phyloP scores from a whole-genome alignment of 2,329 filamentous ascomycete genomes.

The Sarocladium kiliense region DNA sequence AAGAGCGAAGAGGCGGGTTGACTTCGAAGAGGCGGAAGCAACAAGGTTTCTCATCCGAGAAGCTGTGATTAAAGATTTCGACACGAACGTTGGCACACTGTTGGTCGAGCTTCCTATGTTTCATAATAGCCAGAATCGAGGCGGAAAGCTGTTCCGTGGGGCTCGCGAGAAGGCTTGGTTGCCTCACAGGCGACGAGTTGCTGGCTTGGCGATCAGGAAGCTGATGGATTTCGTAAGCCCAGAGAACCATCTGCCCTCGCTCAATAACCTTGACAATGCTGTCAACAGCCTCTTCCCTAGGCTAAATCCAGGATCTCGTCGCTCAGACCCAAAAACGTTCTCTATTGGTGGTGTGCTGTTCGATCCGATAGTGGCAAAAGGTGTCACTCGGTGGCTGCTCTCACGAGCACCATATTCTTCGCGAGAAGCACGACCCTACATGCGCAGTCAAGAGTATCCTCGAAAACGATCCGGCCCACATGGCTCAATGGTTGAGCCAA shows the following conservation, averaged over 20 bases:
- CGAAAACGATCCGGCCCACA: conserved; percentile 9
- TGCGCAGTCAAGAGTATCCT: neutral
- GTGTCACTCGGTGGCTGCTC: conserved; percentile 35
- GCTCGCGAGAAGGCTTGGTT: conserved; percentile 19
- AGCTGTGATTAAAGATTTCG: conserved; percentile 39
- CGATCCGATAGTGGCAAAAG: conserved; percentile 21
- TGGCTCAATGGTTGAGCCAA: conserved; percentile 13
- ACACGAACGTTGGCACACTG: conserved; percentile 42
- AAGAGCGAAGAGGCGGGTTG: conserved; percentile 40
- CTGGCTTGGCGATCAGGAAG: conserved; percentile 40
- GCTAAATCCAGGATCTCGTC: conserved; percentile 20
- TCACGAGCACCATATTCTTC: conserved; percentile 41
- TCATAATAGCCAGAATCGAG: neutral
- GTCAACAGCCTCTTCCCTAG: conserved; percentile 45
- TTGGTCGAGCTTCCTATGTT: conserved; percentile 39
- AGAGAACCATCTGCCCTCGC: conserved; percentile 34
- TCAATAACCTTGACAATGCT: conserved; percentile 38
- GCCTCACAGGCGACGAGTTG: conserved; percentile 36
- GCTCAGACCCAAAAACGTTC: conserved; percentile 32
- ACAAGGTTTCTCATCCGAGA: conserved; percentile 46
- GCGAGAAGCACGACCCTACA: conserved; percentile 25
- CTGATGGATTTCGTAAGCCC: conserved; percentile 48
- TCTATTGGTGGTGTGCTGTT: conserved; percentile 34
- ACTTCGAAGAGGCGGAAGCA: conserved; percentile 45
- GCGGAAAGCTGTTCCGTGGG: conserved; percentile 16